A percentile compares a stretch with the other conserved stretches of the same genome.
Evolutionary conservation across 2,329 filamentous ascomycete species (phyloP).

Genomic region (Hymenoscyphus fructigenus): DNA sequence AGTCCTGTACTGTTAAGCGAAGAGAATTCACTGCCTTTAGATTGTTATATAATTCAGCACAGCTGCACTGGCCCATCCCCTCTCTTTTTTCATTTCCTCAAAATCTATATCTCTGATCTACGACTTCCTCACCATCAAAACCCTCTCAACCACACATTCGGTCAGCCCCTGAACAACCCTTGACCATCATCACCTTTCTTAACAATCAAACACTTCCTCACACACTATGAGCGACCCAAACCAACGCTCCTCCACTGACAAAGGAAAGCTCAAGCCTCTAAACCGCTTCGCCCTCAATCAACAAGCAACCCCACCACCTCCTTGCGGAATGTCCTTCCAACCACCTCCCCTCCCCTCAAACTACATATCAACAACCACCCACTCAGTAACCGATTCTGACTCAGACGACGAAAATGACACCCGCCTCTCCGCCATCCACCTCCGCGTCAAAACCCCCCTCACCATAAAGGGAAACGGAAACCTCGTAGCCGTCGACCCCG

Average conservation of each 20-base stretch:
- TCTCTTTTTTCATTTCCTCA: neutral
- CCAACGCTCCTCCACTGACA: too few species aligned
- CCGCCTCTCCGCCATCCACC: constrained; percentile 42
- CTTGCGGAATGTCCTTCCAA: neutral
- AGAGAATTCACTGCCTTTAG: neutral
- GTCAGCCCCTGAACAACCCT: neutral
- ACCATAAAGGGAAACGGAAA: constrained; percentile 50
- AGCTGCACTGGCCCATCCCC: neutral
- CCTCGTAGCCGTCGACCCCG: constrained; percentile 42
- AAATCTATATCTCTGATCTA: neutral
- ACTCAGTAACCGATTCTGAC: constrained; percentile 15
- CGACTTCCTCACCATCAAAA: neutral
- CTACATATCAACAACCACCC: neutral
- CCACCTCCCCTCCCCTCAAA: neutral
- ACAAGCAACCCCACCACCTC: neutral
- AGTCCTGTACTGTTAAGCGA: neutral
- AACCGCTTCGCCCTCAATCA: neutral
- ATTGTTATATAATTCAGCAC: neutral
- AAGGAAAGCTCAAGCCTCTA: neutral
- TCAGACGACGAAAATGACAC: constrained; percentile 24
- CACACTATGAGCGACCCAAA: constrained; percentile 3
- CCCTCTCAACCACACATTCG: neutral
- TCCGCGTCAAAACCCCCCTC: constrained; percentile 50
- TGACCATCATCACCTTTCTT: neutral
- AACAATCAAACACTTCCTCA: neutral